phyloP scores from a whole-genome alignment of 148 eudicot genomes.

The Heliamphora exappendiculata region DNA sequence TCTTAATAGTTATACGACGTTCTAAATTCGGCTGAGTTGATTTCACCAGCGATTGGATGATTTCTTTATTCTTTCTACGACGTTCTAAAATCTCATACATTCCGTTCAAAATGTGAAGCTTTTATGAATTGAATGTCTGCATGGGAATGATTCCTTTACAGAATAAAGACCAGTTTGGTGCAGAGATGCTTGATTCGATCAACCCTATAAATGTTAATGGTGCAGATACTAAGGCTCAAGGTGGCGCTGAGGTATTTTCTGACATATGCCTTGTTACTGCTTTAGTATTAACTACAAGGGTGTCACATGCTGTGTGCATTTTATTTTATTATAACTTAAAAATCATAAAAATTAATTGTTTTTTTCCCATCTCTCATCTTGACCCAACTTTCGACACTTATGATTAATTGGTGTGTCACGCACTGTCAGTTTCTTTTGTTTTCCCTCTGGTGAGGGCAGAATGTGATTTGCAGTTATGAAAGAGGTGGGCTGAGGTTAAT shows the following conservation, averaged over 20 bases:
- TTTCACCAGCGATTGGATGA: conserved; percentile 17
- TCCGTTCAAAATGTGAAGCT: not conserved
- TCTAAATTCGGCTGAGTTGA: conserved; percentile 16
- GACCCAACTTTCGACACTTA: too few species aligned
- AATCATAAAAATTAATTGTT: too few species aligned
- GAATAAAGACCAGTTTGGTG: conserved; percentile 27
- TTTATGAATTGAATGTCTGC: not conserved
- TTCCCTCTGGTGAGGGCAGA: too few species aligned
- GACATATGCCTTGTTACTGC: not conserved
- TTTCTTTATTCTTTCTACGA: too few species aligned
- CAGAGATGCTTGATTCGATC: conserved; percentile 29
- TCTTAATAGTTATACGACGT: not conserved
- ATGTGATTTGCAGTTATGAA: too few species aligned
- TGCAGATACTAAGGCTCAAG: conserved; percentile 29
- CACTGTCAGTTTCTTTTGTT: too few species aligned
- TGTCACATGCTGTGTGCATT: too few species aligned
- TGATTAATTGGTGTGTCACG: too few species aligned
- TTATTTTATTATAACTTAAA: too few species aligned
- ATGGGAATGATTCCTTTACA: not conserved
- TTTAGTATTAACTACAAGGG: not conserved
- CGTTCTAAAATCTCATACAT: too few species aligned
- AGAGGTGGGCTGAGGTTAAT: too few species aligned
- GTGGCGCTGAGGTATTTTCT: conserved; percentile 39
- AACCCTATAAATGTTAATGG: conserved; percentile 21
- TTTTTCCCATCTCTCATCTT: too few species aligned